Evolutionary conservation across 2,329 filamentous ascomycete genomes (phyloP).

Genomic region (Metarhizium guizhouense): DNA sequence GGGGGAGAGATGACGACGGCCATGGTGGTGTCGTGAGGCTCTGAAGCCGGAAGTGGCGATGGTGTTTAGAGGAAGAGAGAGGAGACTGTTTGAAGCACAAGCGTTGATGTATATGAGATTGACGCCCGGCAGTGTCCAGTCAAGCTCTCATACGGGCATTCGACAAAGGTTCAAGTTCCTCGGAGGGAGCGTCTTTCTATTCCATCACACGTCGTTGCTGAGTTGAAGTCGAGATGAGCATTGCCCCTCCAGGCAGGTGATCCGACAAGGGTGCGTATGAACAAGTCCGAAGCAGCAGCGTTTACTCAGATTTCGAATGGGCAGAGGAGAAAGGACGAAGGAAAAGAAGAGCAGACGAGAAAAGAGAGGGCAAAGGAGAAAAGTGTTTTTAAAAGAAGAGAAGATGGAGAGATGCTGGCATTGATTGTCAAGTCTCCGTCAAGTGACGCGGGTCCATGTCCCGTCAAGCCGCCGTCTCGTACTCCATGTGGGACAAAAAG

Average conservation of each 20-base stretch:
- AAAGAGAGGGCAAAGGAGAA: background rate
- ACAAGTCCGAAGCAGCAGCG: background rate
- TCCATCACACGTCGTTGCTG: background rate
- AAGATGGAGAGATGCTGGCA: background rate
- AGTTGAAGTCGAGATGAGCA: background rate
- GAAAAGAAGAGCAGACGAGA: background rate
- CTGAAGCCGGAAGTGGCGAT: background rate
- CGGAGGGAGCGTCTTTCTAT: background rate
- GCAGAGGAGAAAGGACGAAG: too few relatives aligned
- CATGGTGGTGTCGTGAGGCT: constrained; percentile 9
- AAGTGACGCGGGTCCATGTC: constrained; percentile 2
- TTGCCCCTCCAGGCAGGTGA: background rate
- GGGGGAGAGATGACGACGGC: constrained; percentile 29
- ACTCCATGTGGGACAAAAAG: background rate
- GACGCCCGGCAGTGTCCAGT: too few relatives aligned
- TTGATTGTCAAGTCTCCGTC: constrained; percentile 5
- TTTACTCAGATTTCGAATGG: too few relatives aligned
- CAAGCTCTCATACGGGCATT: too few relatives aligned
- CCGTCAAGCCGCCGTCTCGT: background rate
- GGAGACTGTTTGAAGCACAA: too few relatives aligned
- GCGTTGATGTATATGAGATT: too few relatives aligned
- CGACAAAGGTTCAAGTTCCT: too few relatives aligned
- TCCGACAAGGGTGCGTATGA: background rate
- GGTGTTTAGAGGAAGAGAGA: too few relatives aligned
- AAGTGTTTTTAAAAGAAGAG: background rate